Evolutionary conservation across 768 basidiomycete genomes (phyloP).

Genomic region (Tylopilus sp.): DNA sequence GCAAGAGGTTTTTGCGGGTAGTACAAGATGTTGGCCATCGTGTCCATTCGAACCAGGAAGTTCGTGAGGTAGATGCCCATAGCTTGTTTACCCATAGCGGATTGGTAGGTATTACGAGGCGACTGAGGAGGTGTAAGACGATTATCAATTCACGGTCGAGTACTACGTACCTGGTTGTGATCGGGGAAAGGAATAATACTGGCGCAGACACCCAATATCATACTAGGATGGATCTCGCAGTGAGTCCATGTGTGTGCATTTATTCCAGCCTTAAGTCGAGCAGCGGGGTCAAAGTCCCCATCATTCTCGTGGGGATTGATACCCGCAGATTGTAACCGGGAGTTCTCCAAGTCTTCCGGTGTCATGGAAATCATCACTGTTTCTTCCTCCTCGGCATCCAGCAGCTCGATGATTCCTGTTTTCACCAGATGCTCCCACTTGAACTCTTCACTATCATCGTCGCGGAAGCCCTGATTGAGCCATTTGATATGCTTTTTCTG

Average conservation of each 20-base stretch:
- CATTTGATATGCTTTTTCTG: constrained; percentile 82
- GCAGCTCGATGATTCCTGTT: constrained; percentile 84
- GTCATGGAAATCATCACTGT: constrained; percentile 99
- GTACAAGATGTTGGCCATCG: constrained; percentile 99
- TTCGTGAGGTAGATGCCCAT: constrained; percentile 99
- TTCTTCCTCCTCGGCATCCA: constrained; percentile 99
- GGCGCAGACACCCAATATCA: constrained; percentile 98
- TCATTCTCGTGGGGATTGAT: constrained; percentile 58
- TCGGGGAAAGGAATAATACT: constrained; percentile 99
- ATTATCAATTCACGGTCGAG: neutral
- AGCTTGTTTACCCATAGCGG: constrained; percentile 99
- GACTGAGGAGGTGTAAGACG: constrained; percentile 52
- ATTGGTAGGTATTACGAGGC: constrained; percentile 99
- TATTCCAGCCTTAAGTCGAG: constrained; percentile 79
- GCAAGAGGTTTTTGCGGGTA: constrained; percentile 99
- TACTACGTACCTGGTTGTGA: constrained; percentile 83
- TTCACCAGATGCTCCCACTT: constrained; percentile 86
- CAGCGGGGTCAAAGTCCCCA: constrained; percentile 79
- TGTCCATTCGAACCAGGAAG: constrained; percentile 98
- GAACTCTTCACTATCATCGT: constrained; percentile 57
- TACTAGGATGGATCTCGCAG: constrained; percentile 98
- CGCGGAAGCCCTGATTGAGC: constrained; percentile 56
- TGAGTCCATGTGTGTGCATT: constrained; percentile 95
- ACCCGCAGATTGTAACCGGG: constrained; percentile 61
- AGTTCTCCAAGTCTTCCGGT: constrained; percentile 89